phyloP scores from a whole-genome alignment of 768 basidiomycete species.

The Leccinum boreale region DNA sequence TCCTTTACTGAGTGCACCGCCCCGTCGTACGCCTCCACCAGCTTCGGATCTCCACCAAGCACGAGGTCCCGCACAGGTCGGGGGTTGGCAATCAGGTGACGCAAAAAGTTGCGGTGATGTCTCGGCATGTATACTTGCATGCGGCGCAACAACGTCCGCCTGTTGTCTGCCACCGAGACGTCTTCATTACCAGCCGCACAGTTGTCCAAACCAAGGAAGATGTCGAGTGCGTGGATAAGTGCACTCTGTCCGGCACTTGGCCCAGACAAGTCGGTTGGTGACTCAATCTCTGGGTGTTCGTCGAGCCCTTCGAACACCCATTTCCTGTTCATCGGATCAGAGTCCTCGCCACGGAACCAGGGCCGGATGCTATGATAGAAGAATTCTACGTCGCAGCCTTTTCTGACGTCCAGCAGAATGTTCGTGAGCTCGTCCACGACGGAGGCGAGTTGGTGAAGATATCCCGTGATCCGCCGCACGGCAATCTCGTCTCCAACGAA shows the following conservation, averaged over 20 bases:
- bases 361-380: slow-evolving; percentile 75
- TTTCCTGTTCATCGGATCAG: slow-evolving; percentile 38
- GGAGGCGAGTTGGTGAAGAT: slow-evolving; percentile 57
- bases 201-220: slow-evolving; percentile 66
- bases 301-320: slow-evolving; percentile 65
- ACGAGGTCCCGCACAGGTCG: slow-evolving; percentile 62
- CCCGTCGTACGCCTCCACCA: slow-evolving; percentile 58
- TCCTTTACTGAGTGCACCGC: slow-evolving; percentile 64
- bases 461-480: slow-evolving; percentile 57
- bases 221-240: slow-evolving; percentile 62
- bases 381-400: slow-evolving; percentile 66
- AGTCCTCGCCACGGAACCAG: slow-evolving; percentile 77
- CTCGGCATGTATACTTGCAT: slow-evolving; percentile 86
- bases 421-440: slow-evolving; percentile 63
- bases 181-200: slow-evolving; percentile 24
- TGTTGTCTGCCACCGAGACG: slow-evolving; percentile 8
- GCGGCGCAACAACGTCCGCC: slow-evolving; percentile 53
- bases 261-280: slow-evolving; percentile 62
- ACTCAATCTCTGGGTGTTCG: slow-evolving; percentile 38
- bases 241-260: slow-evolving; percentile 79
- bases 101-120: slow-evolving; percentile 74
- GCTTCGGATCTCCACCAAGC: slow-evolving; percentile 19
- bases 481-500: slow-evolving; percentile 74
- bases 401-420: slow-evolving; percentile 61
- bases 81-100: slow-evolving; percentile 58